Percentiles rank a stretch among this genome's conserved stretches.
Evolutionary conservation across 768 basidiomycete genomes (phyloP).

Genomic region (Coprinellus micaceus): DNA sequence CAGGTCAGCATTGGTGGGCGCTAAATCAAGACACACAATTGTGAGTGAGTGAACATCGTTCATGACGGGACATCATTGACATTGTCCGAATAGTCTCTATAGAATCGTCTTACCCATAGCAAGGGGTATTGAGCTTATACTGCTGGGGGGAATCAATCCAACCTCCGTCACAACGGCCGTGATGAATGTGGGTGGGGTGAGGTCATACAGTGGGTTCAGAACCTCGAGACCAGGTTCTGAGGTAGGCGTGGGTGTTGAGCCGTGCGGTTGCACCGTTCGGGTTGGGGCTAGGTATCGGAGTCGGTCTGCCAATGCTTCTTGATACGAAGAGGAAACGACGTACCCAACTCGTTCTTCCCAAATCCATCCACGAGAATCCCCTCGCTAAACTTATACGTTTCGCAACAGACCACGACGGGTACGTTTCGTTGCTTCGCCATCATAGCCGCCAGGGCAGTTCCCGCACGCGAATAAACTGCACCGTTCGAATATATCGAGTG

Average conservation of each 20-base stretch:
- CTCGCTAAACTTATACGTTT: slow-evolving; percentile 98
- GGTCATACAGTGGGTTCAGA: slow-evolving; percentile 87
- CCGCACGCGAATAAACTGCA: slow-evolving; percentile 88
- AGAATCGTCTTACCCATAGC: slow-evolving; percentile 54
- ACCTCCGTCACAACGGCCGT: slow-evolving; percentile 98
- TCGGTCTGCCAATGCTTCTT: not conserved
- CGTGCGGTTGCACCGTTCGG: slow-evolving; percentile 27
- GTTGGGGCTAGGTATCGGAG: slow-evolving; percentile 35
- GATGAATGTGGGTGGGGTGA: slow-evolving; percentile 88
- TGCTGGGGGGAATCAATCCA: slow-evolving; percentile 89
- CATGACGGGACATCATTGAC: no score
- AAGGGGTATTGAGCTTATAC: slow-evolving; percentile 79
- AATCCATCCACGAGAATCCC: slow-evolving; percentile 90
- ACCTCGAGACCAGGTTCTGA: slow-evolving; percentile 62
- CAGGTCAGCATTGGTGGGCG: no score
- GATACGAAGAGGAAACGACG: slow-evolving; percentile 14
- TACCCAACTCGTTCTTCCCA: slow-evolving; percentile 94
- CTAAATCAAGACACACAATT: no score
- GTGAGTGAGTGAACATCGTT: no score
- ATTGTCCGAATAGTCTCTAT: slow-evolving; percentile 22
- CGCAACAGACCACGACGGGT: slow-evolving; percentile 94
- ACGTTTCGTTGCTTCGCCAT: slow-evolving; percentile 86
- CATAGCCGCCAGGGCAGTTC: slow-evolving; percentile 96
- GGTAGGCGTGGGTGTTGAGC: slow-evolving; percentile 19
- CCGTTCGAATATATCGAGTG: slow-evolving; percentile 95